A percentile compares a stretch with the other conserved stretches of the same genome.
Conservation (phyloP, 441 rosid genomes). For the Raphanus hybrid region DNA sequence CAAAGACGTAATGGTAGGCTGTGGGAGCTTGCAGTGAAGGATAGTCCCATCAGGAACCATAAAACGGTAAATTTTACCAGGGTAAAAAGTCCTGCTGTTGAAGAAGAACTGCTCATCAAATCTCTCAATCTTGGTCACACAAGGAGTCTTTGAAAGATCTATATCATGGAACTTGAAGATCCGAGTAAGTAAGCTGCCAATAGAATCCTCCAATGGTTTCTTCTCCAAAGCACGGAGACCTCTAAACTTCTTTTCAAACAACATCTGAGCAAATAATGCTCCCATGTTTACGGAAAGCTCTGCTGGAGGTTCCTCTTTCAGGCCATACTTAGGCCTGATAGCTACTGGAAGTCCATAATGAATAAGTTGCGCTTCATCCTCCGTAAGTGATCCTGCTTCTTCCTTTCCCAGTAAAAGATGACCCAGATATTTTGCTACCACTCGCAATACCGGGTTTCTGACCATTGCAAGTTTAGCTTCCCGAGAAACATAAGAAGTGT, state of each 20-base stretch:
- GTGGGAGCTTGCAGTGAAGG: background rate
- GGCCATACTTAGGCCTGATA: background rate
- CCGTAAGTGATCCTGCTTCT: too few relatives aligned
- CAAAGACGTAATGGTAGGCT: background rate
- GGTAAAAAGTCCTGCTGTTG: background rate
- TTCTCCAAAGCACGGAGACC: background rate
- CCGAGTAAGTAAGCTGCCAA: background rate
- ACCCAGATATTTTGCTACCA: too few relatives aligned
- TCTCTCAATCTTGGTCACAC: background rate
- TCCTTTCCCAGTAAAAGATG: too few relatives aligned
- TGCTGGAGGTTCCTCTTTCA: background rate
- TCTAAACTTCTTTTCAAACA: background rate
- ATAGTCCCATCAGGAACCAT: background rate
- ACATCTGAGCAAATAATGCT: background rate
- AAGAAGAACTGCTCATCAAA: background rate
- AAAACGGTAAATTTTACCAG: background rate
- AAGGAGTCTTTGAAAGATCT: background rate
- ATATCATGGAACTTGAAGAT: background rate
- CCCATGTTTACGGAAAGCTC: background rate
- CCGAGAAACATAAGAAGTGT: too few relatives aligned
- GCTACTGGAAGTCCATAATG: background rate
- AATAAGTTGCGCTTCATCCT: background rate
- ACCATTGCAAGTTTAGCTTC: too few relatives aligned
- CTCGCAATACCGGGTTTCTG: too few relatives aligned
- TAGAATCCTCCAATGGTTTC: background rate